A percentile compares a stretch with the other conserved stretches of the same genome.
These are phyloP conservation scores for Xylariaceae sp. DNA, from an alignment of 2,329 filamentous ascomycete species.

Conservation along the genomic window DNA sequence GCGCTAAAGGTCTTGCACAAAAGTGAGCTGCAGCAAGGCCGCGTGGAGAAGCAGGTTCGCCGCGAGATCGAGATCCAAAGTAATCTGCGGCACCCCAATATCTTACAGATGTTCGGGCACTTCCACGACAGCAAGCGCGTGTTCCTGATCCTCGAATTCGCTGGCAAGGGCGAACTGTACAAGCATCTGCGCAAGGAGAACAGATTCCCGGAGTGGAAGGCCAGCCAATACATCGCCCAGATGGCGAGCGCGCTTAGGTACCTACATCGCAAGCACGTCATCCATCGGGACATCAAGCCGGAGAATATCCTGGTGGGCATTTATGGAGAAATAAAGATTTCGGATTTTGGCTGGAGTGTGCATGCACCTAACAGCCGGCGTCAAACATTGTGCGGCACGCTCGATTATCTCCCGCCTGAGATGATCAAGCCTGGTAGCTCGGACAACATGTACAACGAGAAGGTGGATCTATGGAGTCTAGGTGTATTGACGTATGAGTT, in stretches of 20 bases:
- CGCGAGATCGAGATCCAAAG: slow-evolving; percentile 88
- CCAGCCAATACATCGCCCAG: slow-evolving; percentile 81
- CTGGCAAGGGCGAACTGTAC: slow-evolving; percentile 81
- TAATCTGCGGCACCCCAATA: slow-evolving; percentile 81
- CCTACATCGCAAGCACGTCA: slow-evolving; percentile 93
- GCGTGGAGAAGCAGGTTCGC: slow-evolving; percentile 79
- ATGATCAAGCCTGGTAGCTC: slow-evolving; percentile 82
- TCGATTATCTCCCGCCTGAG: slow-evolving; percentile 96
- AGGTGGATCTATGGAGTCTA: slow-evolving; percentile 94
- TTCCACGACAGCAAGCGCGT: slow-evolving; percentile 88
- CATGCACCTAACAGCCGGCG: slow-evolving; percentile 93
- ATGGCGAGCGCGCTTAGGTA: slow-evolving; percentile 89
- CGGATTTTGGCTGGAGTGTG: slow-evolving; percentile 97
- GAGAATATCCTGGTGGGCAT: slow-evolving; percentile 96
- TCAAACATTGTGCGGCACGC: slow-evolving; percentile 93
- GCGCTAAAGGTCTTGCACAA: slow-evolving; percentile 86
- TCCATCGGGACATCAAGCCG: slow-evolving; percentile 96
- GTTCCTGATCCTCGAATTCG: slow-evolving; percentile 83
- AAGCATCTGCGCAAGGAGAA: slow-evolving; percentile 77
- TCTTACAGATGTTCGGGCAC: slow-evolving; percentile 77
- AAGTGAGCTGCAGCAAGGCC: slow-evolving; percentile 70
- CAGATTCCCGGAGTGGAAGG: slow-evolving; percentile 81
- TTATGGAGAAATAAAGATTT: slow-evolving; percentile 97
- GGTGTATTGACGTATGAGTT: slow-evolving; percentile 97
- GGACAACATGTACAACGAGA: slow-evolving; percentile 89